Evolutionary conservation across 1,284 basidiomycete species (phyloP), one percentile per base, ranked within the genome.

Genomic region (Naganishia albida): DNA sequence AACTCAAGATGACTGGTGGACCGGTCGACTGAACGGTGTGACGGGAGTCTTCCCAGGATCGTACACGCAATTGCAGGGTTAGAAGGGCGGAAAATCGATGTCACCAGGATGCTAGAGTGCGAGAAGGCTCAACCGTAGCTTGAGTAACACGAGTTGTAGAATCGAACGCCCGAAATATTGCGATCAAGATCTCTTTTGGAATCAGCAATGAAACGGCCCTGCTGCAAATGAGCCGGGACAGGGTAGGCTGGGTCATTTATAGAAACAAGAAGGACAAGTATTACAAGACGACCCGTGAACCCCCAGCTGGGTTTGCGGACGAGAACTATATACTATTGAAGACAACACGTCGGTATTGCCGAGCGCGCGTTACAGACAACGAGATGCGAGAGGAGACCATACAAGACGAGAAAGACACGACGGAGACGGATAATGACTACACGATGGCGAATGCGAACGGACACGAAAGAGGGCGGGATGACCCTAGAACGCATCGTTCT

Each of bases 1-100:
- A 2, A 93, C 86, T 71, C 79, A 88, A 25, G 93, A 98, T 75
- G 96, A 99, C 75, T 99, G 95, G 95, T 99, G 95, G 95, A 98
- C 93, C 10, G 96, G 95, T 6, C 84, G 85, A 71, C 60, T 98
- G 69, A 87, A 91, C 70, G 94, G 93, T 1, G 78, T 80, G 66
- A 86, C 93, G 76, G 96, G 96, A 23, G 89, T 96, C 28, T 99
- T 99, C 80, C 95, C 95, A 62, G 95, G 93, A 83, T 82, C 73
- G 48, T 80, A 80, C 66, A 80, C 78, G 34, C 77, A 80, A 67
- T 68, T 72, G 18, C 76, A 78, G 20, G 42, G 16, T 44, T 44
- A 48, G 46, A 48, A n/a, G 13, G 20, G 23, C 3, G 46, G 46
- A 48, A 25, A 25, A n/a, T 48, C 46, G 46, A 48, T 44, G 23